Conservation (phyloP, 108 stramenopile genomes). For the Nitzschia putrida region DNA sequence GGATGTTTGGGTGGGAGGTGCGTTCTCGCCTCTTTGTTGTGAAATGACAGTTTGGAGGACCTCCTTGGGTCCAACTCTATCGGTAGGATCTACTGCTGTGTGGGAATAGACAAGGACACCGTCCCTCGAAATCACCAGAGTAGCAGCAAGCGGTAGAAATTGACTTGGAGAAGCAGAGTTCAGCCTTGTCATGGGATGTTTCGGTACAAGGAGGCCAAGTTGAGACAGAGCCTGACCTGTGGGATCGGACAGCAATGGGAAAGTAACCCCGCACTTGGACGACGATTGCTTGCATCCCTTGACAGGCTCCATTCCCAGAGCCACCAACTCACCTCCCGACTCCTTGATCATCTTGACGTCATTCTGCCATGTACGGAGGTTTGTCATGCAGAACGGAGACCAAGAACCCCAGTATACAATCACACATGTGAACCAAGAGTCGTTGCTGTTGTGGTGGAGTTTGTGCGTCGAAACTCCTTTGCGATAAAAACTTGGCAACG, state of each 20-base stretch:
- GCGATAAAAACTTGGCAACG: not conserved
- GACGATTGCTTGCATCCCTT: not conserved
- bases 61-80: slow-evolving; percentile 7
- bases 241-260: slow-evolving; percentile 5
- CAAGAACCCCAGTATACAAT: slow-evolving; percentile 14
- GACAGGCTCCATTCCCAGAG: slow-evolving; percentile 6
- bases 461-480: not conserved
- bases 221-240: not conserved
- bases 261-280: not conserved
- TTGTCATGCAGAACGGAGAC: slow-evolving; percentile 18
- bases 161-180: not conserved
- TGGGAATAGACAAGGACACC: not conserved
- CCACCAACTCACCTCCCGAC: not conserved
- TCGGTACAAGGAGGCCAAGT: not conserved
- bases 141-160: not conserved
- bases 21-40: not conserved
- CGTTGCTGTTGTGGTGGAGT: not conserved
- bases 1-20: too few species aligned
- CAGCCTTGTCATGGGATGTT: not conserved
- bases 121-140: not conserved
- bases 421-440: not conserved
- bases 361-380: slow-evolving; percentile 3
- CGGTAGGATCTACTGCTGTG: slow-evolving; percentile 5
- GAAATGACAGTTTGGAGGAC: not conserved
- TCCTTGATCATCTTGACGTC: not conserved